A percentile compares a stretch with the other conserved stretches of the same genome.
Evolutionary conservation across 768 basidiomycete genomes (phyloP).

Genomic region (Russula dissimulans): DNA sequence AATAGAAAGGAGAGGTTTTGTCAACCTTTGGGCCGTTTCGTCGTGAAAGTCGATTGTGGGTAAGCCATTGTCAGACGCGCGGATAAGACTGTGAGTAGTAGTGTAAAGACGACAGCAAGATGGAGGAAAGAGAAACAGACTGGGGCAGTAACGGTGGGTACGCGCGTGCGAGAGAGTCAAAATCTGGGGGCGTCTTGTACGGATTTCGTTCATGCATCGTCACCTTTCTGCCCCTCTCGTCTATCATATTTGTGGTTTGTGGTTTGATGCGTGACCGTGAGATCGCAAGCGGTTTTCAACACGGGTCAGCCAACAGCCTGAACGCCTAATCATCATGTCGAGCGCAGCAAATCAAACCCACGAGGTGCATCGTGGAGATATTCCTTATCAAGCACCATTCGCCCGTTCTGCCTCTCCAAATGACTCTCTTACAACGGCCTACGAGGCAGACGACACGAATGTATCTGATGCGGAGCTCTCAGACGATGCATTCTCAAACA

Average conservation of each 20-base stretch:
- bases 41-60: conserved; percentile 68
- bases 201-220: conserved; percentile 42
- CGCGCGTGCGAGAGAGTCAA: conserved; percentile 28
- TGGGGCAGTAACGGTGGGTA: conserved; percentile 48
- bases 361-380: conserved; percentile 20
- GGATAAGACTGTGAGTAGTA: conserved; percentile 20
- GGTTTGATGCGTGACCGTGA: too few relatives aligned
- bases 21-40: conserved; percentile 57
- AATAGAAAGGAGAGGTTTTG: background rate
- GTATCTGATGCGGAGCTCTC: conserved; percentile 33
- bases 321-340: background rate
- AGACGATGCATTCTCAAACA: conserved; percentile 31
- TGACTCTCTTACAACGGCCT: conserved; percentile 39
- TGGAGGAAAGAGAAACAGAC: conserved; percentile 30
- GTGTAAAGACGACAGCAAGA: background rate
- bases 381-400: conserved; percentile 36
- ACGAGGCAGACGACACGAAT: conserved; percentile 37
- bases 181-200: conserved; percentile 46
- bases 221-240: background rate
- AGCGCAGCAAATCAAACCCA: conserved; percentile 9
- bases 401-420: conserved; percentile 39
- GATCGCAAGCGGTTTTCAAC: too few relatives aligned
- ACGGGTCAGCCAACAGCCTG: too few relatives aligned
- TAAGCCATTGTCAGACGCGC: conserved; percentile 16
- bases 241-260: too few relatives aligned